These are phyloP conservation scores for Pseudogymnoascus sp. DNA, from an alignment of 2,329 filamentous ascomycete genomes.

Conservation along the genomic window DNA sequence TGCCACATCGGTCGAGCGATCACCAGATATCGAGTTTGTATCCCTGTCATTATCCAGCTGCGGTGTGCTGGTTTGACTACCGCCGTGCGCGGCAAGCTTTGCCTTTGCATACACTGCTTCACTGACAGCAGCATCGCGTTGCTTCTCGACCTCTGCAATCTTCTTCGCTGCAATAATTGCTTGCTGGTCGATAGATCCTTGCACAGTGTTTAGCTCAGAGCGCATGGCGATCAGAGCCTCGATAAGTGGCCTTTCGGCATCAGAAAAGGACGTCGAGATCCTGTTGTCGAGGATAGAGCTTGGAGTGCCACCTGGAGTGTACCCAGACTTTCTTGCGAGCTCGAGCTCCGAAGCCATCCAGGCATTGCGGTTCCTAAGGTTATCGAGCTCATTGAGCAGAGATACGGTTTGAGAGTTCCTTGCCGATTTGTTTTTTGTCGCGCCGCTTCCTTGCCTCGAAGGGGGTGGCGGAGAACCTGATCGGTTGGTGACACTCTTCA, in stretches of 20 bases:
- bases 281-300: conserved; percentile 71
- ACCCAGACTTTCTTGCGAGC: conserved; percentile 83
- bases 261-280: conserved; percentile 70
- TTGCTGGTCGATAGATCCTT: conserved; percentile 82
- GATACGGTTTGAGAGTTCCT: conserved; percentile 62
- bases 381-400: conserved; percentile 79
- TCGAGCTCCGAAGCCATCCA: conserved; percentile 97
- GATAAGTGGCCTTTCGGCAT: conserved; percentile 85
- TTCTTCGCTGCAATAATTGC: conserved; percentile 76
- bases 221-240: conserved; percentile 91
- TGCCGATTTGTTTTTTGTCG: conserved; percentile 53
- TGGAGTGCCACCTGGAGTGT: conserved; percentile 62
- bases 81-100: conserved; percentile 73
- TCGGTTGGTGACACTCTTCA: conserved; percentile 38
- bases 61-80: conserved; percentile 56
- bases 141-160: conserved; percentile 89
- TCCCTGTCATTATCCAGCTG: conserved; percentile 54
- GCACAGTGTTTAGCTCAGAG: conserved; percentile 80
- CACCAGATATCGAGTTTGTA: conserved; percentile 49
- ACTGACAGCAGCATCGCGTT: conserved; percentile 86
- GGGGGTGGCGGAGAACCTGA: conserved; percentile 54
- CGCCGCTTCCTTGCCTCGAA: conserved; percentile 48
- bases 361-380: conserved; percentile 76
- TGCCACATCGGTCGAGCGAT: conserved; percentile 67
- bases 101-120: conserved; percentile 95